Evolutionary conservation across 257 asterid species (phyloP).

Genomic region (Phtheirospermum japonicum): DNA sequence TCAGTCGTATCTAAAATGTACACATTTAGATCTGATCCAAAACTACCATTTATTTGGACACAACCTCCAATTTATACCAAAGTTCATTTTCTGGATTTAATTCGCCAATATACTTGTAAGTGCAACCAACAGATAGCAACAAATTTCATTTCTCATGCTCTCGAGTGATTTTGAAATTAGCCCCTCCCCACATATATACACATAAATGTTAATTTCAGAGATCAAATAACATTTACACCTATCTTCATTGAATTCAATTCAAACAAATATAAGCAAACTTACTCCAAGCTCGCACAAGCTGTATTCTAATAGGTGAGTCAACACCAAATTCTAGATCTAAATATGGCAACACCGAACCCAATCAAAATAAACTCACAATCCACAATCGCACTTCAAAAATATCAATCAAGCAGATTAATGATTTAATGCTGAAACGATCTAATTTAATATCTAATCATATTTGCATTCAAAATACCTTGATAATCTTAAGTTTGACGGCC

Average conservation of each 20-base stretch:
- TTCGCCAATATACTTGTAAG: no score
- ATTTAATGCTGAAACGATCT: not conserved
- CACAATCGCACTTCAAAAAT: not conserved
- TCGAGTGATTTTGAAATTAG: not conserved
- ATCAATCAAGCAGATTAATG: conserved; percentile 4
- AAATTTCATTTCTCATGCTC: not conserved
- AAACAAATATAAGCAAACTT: conserved; percentile 10
- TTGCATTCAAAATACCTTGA: conserved; percentile 37
- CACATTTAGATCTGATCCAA: no score
- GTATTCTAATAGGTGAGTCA: not conserved
- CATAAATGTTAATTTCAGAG: not conserved
- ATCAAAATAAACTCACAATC: conserved; percentile 12
- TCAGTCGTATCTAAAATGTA: not conserved
- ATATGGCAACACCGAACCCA: conserved; percentile 7
- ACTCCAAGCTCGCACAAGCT: conserved; percentile 1
- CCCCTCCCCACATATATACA: not conserved
- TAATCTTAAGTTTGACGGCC: conserved; percentile 45
- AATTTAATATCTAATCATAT: conserved; percentile 1
- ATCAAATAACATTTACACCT: not conserved
- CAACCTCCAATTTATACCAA: not conserved
- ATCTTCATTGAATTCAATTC: conserved; percentile 8
- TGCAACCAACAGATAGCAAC: not conserved
- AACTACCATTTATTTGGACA: not conserved
- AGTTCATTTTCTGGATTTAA: not conserved
- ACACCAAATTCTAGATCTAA: conserved; percentile 25